A percentile compares a stretch with the other conserved stretches of the same genome.
These are phyloP conservation scores for Penicillium glabrum DNA, from an alignment of 2,329 filamentous ascomycete genomes.

Conservation along the genomic window DNA sequence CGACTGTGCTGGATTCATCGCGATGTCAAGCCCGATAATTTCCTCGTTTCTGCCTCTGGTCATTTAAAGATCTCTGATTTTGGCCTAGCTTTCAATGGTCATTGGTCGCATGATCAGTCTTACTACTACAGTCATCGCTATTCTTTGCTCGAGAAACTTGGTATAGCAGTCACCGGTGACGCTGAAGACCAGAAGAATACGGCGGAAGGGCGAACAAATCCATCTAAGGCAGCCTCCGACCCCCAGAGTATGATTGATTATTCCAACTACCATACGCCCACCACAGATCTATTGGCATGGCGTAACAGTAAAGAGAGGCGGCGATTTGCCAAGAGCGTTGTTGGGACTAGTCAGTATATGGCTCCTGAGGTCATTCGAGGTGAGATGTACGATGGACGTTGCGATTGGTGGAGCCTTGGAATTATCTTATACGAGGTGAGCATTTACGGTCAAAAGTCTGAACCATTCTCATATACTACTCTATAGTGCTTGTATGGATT, in stretches of 20 bases:
- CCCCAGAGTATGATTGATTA: conserved; percentile 37
- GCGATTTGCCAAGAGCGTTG: conserved; percentile 76
- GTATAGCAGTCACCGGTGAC: conserved; percentile 73
- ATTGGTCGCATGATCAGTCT: conserved; percentile 86
- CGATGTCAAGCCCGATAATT: conserved; percentile 97
- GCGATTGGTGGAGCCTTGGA: conserved; percentile 96
- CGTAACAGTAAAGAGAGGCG: conserved; percentile 68
- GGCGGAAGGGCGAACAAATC: conserved; percentile 27
- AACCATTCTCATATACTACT: conserved; percentile 1
- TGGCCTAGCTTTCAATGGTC: conserved; percentile 89
- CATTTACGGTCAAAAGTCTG: neutral
- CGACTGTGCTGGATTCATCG: conserved; percentile 87
- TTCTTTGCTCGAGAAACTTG: conserved; percentile 72
- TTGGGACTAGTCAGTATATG: conserved; percentile 98
- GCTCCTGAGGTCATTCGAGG: conserved; percentile 88
- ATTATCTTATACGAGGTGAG: conserved; percentile 82
- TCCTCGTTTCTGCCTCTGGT: conserved; percentile 81
- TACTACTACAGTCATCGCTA: conserved; percentile 86
- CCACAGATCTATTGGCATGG: conserved; percentile 64
- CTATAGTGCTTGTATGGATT: conserved; percentile 80
- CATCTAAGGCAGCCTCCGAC: conserved; percentile 1
- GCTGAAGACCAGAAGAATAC: conserved; percentile 63
- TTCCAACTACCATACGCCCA: conserved; percentile 22
- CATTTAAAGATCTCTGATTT: conserved; percentile 97
- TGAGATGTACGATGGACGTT: conserved; percentile 82